Evolutionary conservation across 2,329 filamentous ascomycete species (phyloP).

Genomic region (Aspergillus brunneoviolaceus): DNA sequence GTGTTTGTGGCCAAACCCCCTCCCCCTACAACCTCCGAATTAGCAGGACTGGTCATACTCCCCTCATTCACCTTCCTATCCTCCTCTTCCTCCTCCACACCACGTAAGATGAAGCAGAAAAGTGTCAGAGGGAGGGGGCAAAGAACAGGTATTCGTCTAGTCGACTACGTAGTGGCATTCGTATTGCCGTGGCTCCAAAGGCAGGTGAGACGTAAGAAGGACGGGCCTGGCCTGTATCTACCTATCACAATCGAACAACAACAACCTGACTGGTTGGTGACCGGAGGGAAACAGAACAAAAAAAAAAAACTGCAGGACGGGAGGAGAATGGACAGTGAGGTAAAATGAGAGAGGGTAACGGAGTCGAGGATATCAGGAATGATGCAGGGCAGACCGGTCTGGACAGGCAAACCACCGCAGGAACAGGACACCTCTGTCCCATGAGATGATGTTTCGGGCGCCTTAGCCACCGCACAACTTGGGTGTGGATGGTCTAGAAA

Average conservation of each 20-base stretch:
- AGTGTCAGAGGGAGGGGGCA: background rate
- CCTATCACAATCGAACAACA: conserved; percentile 9
- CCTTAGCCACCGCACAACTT: background rate
- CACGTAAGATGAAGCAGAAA: background rate
- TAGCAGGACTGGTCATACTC: background rate
- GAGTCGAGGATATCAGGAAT: background rate
- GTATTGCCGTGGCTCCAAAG: conserved; percentile 12
- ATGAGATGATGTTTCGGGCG: background rate
- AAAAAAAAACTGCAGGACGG: background rate
- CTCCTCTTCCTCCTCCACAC: background rate
- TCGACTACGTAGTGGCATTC: conserved; percentile 23
- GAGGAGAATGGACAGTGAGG: background rate
- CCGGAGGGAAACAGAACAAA: background rate
- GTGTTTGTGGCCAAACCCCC: no score
- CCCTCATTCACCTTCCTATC: background rate
- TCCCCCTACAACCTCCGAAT: background rate
- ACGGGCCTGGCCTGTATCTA: conserved; percentile 10
- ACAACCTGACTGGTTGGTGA: background rate
- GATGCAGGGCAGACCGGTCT: background rate
- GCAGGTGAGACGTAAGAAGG: conserved; percentile 4
- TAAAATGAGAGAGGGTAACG: background rate
- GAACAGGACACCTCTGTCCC: background rate
- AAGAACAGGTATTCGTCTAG: background rate
- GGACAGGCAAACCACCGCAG: background rate
- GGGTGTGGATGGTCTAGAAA: background rate